Conservation (phyloP, 495 filamentous ascomycete species). For the Neurospora sp. region DNA sequence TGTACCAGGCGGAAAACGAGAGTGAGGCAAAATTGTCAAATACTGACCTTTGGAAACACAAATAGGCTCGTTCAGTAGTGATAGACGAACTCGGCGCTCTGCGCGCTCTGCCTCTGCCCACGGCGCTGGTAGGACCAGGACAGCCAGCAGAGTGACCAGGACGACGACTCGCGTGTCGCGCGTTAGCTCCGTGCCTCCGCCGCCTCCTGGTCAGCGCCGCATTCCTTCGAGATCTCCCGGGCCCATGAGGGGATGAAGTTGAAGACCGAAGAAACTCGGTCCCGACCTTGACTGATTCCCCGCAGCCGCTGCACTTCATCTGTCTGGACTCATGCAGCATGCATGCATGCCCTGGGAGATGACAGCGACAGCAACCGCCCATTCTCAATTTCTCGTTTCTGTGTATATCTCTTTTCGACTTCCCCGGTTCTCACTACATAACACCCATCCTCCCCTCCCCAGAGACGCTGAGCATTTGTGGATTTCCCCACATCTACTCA, state of each 20-base stretch:
- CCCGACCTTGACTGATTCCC: neutral
- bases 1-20: no score
- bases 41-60: slow-evolving; percentile 3
- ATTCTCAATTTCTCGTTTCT: slow-evolving; percentile 1
- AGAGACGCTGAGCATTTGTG: neutral
- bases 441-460: neutral
- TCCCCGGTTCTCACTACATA: neutral
- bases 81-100: slow-evolving; percentile 21
- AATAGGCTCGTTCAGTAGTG: slow-evolving; percentile 33
- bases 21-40: no score
- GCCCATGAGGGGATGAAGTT: slow-evolving; percentile 4
- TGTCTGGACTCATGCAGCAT: neutral
- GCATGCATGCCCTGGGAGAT: neutral
- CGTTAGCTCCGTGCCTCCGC: slow-evolving; percentile 3
- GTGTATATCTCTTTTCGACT: slow-evolving; percentile 1
- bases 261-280: neutral
- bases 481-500: neutral
- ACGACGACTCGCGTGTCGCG: slow-evolving; percentile 24
- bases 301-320: neutral
- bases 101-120: slow-evolving; percentile 1
- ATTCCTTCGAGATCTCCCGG: slow-evolving; percentile 6
- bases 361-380: neutral
- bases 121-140: slow-evolving; percentile 8
- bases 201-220: slow-evolving; percentile 6
- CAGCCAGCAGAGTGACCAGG: slow-evolving; percentile 17